phyloP scores from a whole-genome alignment of 2,329 filamentous ascomycete genomes.

The Arthrobotrys sinensis region DNA sequence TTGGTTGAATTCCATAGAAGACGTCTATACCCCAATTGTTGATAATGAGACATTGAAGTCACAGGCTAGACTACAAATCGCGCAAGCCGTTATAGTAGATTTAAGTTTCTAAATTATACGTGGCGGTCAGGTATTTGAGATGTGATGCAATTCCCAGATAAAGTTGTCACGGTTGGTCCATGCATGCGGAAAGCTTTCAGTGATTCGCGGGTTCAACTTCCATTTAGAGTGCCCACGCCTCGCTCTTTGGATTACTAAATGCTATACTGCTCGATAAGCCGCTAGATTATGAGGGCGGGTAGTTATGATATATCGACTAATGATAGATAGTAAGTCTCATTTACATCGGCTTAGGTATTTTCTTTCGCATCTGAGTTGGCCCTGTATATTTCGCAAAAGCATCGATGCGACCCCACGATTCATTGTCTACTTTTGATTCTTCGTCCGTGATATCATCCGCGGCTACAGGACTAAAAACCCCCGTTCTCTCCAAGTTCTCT shows the following conservation, averaged over 20 bases:
- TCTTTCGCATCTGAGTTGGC: not conserved
- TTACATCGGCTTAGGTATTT: not conserved
- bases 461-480: not conserved
- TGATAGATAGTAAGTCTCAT: not conserved
- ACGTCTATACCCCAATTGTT: not conserved
- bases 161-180: not conserved
- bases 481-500: not conserved
- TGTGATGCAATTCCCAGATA: conserved; percentile 1
- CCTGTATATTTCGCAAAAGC: conserved; percentile 22
- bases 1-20: not conserved
- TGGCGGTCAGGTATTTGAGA: not conserved
- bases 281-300: no score
- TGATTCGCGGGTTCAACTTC: not conserved
- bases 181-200: conserved; percentile 8
- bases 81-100: not conserved
- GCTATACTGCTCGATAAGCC: no score
- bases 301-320: not conserved
- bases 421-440: not conserved
- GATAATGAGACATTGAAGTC: no score
- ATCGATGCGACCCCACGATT: not conserved
- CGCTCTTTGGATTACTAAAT: no score
- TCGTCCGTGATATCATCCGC: not conserved
- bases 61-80: no score
- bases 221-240: not conserved
- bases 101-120: not conserved